Evolutionary conservation across 176 grass and related monocot genomes (phyloP), one percentile per base, ranked within the genome.

Genomic region (Phragmites australis): DNA sequence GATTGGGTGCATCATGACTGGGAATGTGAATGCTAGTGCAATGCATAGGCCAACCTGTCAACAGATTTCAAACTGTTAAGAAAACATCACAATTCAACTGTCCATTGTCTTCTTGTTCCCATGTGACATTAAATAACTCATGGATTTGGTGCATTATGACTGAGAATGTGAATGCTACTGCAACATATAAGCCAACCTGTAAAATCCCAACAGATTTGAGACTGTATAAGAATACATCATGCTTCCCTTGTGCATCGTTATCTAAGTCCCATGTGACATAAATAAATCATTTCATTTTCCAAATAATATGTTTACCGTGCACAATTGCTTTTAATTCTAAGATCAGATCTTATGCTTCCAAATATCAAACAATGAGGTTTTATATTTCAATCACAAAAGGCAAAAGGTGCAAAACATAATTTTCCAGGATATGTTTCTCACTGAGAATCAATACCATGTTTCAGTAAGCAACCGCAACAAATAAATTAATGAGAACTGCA

Each of bases 1-100:
- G 60, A 97, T 87, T 1, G 95, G 94, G 26, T 97, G 95, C 89
- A 94, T 92, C 95, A 97, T 94, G 8, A 92, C 88, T 7, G 90
- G 95, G 53, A 97, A 97, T 21, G 95, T 94, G 86, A 97, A 91
- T 53, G 88, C 72, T 48, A 97, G 88, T 52, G 90, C 95, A 43
- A 93, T 83, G 56, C 89, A 97, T 8, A 97, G 86, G n/a, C 95
- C 95, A 76, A 90, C 77, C 95, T 97, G 90, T 62, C 75, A 66
- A 86, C 30, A 68, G 9, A 84, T 26, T 15, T 37, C 1, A 32
- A 56, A 79, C 3, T 39, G 30, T 78, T 34, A 48, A 17, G 2
- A 6, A 11, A 9, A 39, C 6, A 50, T 37, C 42, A 78, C 48
- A 44, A 50, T 63, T 63, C 6, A 53, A 39, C 40, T 23, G 32